Percentiles rank a stretch among this genome's conserved stretches.
Conservation (phyloP, 306 rosid genomes). For the Crotalaria pallida region DNA sequence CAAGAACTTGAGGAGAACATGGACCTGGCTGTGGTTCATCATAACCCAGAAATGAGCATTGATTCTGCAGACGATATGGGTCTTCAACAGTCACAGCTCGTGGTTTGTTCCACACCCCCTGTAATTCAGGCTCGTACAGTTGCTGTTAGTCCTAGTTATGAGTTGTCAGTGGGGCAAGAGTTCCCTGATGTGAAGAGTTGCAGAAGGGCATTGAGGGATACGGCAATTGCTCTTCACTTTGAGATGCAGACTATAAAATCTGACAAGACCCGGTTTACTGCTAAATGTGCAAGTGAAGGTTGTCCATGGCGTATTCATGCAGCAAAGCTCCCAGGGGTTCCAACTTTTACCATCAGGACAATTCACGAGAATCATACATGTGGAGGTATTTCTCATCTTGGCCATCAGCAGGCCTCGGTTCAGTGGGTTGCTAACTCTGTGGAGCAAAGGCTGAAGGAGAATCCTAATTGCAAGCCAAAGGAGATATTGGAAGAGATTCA, state of each 20-base stretch:
- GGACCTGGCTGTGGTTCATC: conserved; percentile 53
- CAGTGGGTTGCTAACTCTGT: conserved; percentile 87
- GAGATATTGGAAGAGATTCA: conserved; percentile 87
- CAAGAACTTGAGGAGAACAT: conserved; percentile 68
- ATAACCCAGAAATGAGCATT: conserved; percentile 60
- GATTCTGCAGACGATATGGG: conserved; percentile 47
- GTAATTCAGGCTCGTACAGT: conserved; percentile 55
- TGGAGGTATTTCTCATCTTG: conserved; percentile 79
- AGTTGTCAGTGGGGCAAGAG: conserved; percentile 67
- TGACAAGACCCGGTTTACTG: conserved; percentile 84
- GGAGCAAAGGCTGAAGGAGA: conserved; percentile 69
- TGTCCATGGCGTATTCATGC: conserved; percentile 93
- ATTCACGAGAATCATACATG: conserved; percentile 66
- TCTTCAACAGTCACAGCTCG: conserved; percentile 40
- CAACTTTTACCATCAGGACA: conserved; percentile 77
- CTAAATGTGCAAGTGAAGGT: conserved; percentile 78
- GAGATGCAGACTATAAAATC: conserved; percentile 84
- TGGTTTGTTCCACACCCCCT: conserved; percentile 13
- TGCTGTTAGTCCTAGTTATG: conserved; percentile 42
- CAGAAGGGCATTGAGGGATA: conserved; percentile 76
- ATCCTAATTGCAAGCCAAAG: conserved; percentile 79
- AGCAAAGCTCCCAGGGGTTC: conserved; percentile 84
- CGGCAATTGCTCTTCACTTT: conserved; percentile 76
- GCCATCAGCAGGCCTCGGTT: conserved; percentile 88
- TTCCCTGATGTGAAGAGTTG: conserved; percentile 85